These are phyloP conservation scores for Polytrichum commune DNA, from an alignment of 225 moss, liverwort and hornwort species.

Conservation along the genomic window DNA sequence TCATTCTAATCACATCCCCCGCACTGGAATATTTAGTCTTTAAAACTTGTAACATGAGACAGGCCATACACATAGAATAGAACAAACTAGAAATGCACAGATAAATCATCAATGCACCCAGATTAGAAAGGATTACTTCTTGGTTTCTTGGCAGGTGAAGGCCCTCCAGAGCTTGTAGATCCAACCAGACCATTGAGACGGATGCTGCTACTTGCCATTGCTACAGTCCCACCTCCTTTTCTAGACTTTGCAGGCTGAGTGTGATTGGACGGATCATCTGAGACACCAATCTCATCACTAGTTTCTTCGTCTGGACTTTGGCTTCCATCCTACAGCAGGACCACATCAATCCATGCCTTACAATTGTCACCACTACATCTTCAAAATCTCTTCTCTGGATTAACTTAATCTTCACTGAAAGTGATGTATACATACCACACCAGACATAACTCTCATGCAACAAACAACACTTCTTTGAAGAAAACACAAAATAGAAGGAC, in stretches of 20 bases:
- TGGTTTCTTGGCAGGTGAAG: conserved; percentile 95
- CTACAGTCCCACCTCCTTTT: conserved; percentile 35
- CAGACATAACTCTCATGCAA: no score
- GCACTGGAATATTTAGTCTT: no score
- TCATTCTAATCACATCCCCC: no score
- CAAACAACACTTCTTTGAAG: no score
- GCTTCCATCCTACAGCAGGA: conserved; percentile 54
- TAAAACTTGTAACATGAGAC: no score
- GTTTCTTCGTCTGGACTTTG: conserved; percentile 77
- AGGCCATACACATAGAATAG: no score
- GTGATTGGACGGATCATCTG: conserved; percentile 64
- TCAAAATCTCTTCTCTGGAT: no score
- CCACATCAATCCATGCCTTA: not conserved
- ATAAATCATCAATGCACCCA: no score
- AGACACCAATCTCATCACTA: conserved; percentile 69
- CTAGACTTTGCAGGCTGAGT: conserved; percentile 40
- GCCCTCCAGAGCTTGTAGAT: conserved; percentile 70
- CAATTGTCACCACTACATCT: not conserved
- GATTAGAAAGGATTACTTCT: conserved; percentile 53
- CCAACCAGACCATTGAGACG: conserved; percentile 47
- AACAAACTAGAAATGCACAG: no score
- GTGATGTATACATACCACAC: no score
- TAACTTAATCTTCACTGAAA: no score
- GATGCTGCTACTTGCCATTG: conserved; percentile 44
- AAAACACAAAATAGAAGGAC: no score